Conservation (phyloP, 257 asterid genomes). For the Solanum lycopersicoides region DNA sequence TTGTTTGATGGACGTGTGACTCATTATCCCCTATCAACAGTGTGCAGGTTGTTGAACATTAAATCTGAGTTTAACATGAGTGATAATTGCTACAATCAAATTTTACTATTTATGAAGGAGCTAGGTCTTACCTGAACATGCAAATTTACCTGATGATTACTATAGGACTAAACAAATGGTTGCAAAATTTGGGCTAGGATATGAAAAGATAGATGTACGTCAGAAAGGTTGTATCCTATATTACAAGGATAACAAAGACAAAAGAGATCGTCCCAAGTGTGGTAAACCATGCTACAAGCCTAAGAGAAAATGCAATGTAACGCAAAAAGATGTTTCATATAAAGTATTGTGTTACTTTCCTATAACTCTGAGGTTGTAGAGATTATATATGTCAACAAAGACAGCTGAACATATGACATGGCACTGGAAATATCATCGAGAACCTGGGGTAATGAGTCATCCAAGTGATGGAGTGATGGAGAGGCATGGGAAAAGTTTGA, state of each 20-base stretch:
- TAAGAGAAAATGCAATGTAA: accelerated
- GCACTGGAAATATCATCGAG: too few species aligned
- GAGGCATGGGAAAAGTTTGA: not conserved
- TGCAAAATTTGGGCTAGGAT: not conserved
- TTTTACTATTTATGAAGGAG: not conserved
- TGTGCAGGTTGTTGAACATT: not conserved
- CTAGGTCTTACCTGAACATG: not conserved
- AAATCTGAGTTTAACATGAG: too few species aligned
- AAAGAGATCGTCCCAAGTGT: not conserved
- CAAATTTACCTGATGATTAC: too few species aligned
- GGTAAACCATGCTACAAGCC: not conserved
- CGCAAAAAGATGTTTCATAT: too few species aligned
- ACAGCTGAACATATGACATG: too few species aligned
- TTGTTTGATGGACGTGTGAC: not conserved
- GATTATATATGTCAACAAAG: too few species aligned
- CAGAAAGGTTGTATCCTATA: not conserved
- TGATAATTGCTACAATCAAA: too few species aligned
- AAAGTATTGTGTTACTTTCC: too few species aligned
- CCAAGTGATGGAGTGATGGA: not conserved
- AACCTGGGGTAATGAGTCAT: not conserved
- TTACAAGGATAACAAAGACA: not conserved
- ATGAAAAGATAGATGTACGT: not conserved
- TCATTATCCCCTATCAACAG: not conserved
- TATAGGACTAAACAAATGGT: not conserved
- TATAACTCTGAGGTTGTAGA: too few species aligned